Base-by-base conservation (phyloP, 2,329 filamentous ascomycete species). In the Madurella fahalii region DNA sequence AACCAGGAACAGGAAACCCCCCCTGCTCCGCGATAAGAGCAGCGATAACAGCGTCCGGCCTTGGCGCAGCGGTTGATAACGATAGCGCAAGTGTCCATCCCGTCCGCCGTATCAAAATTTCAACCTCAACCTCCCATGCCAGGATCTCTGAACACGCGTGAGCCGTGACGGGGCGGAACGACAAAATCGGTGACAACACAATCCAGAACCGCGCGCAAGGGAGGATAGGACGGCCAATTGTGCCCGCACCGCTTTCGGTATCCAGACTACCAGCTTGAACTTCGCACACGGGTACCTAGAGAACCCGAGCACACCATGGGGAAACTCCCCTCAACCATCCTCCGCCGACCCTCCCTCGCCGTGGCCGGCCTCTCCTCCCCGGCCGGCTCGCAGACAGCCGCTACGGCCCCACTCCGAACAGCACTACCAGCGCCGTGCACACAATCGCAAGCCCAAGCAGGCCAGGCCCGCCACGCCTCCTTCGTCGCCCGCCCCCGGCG, bases 401-500 rank as follows among this genome's bases (percentile, higher is more conserved):
- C 34, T 4, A 5, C 42, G 15, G 18, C 43, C 5, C 50, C 15
- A 57, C 57, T 52, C 34, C 58, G 41, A 47, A 42, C 58, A 43
- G 52, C 37, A 47, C 50, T 34, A 54, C 56, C 43, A 48, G 41
- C 40, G 60, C 63, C 46, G 54, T 61, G 52, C 56, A 60, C 45
- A 56, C 58, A 58, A 62, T 60, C 32, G 45, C 13, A 56, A 65
- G 44, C 47, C 52, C 57, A 58, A 61, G 74, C 72, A 47, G 25
- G 16, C 13, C 87, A 92, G 75, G 78, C 84, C 68, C 86, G 91
- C 57, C 84, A 90, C 69, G 94, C 94, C 50, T 91, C 89, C 20
- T 87, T 96, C 60, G 83, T 97, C 68, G 82, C 81, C 58, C 90
- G 94, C 15, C 91, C 91, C n/a, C 88, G 91, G 67, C 84, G 92